Evolutionary conservation across 257 asterid genomes (phyloP).

Genomic region (Jasminum sambac): DNA sequence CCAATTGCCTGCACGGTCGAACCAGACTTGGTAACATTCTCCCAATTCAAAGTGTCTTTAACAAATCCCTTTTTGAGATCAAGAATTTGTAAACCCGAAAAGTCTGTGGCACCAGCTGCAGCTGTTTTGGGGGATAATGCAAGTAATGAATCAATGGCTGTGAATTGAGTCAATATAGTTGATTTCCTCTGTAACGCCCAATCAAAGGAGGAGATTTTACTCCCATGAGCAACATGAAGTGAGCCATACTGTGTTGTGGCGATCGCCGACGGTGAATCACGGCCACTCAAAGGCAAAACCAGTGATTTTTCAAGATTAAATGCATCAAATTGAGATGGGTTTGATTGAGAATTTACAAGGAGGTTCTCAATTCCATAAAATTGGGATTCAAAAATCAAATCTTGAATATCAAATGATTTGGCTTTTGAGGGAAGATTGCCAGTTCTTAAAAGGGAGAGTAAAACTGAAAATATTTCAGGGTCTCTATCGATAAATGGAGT

Average conservation of each 20-base stretch:
- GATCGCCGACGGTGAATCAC: conserved; percentile 80
- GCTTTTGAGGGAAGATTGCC: conserved; percentile 91
- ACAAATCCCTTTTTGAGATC: conserved; percentile 70
- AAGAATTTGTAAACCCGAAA: conserved; percentile 82
- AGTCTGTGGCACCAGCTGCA: conserved; percentile 95
- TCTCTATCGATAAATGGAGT: conserved; percentile 84
- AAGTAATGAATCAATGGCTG: conserved; percentile 73
- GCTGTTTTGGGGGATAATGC: conserved; percentile 65
- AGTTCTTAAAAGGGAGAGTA: conserved; percentile 83
- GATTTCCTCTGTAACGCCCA: conserved; percentile 84
- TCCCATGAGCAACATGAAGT: conserved; percentile 87
- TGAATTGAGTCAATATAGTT: conserved; percentile 76
- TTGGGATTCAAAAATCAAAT: conserved; percentile 72
- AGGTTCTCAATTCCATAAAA: conserved; percentile 78
- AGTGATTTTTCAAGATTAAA: conserved; percentile 69
- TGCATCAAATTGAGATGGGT: conserved; percentile 81
- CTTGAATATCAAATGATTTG: conserved; percentile 68
- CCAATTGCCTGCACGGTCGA: conserved; percentile 96
- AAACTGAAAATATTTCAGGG: conserved; percentile 75
- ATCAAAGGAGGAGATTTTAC: conserved; percentile 86
- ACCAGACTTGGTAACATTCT: conserved; percentile 80
- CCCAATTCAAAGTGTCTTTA: conserved; percentile 77
- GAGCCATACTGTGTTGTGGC: conserved; percentile 74
- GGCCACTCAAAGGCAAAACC: conserved; percentile 64
- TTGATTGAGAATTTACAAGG: conserved; percentile 61